Evolutionary conservation across 1,139 yeast species (phyloP), one percentile per base, ranked within the genome.

Genomic region (Scheffersomyces cryptocercus): DNA sequence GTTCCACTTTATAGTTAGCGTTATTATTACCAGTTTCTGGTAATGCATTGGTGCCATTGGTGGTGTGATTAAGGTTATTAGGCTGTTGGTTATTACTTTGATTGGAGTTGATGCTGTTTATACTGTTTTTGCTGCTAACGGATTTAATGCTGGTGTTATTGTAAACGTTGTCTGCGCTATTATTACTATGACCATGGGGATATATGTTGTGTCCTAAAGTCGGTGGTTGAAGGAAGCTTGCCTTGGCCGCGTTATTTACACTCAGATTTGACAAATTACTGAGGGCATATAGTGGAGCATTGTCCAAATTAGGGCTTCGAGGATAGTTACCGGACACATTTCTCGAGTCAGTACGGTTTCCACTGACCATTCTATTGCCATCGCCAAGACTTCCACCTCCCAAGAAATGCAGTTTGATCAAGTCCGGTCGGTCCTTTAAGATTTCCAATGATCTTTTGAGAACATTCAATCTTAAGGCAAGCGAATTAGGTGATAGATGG

Each of bases 381-480:
- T 29, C 14, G 10, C 24, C 36, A 28, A 29, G 26, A 20, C 8
- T 8, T 6, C 26, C 26, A 8, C 7, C 26, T 13, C 29, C 35
- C 28, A 37, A 24, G 35, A 57, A 61, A 36, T 65, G 49, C 4
- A 64, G 54, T 20, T 60, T 64, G 48, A 80, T 62, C 55, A 82
- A 65, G 36, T 73, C 80, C 0, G 88, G 88, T 39, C 85, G 67
- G 42, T 84, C 90, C 45, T 81, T 65, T 36, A 86, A 64, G 38
- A 88, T 85, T 59, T 88, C 89, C 40, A 88, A 65, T 6, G 95
- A 85, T 49, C 95, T 68, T 55, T 84, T 86, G 54, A 88, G 69
- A 14, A 88, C 90, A 47, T 84, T 84, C 48, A 88, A 67, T 44
- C 96, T 69, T 42, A 88, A 79, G 0, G 95, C 88, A 45, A 88